These are phyloP conservation scores for Metschnikowia noctiluminum DNA, from an alignment of 805 yeast genomes.

Conservation along the genomic window DNA sequence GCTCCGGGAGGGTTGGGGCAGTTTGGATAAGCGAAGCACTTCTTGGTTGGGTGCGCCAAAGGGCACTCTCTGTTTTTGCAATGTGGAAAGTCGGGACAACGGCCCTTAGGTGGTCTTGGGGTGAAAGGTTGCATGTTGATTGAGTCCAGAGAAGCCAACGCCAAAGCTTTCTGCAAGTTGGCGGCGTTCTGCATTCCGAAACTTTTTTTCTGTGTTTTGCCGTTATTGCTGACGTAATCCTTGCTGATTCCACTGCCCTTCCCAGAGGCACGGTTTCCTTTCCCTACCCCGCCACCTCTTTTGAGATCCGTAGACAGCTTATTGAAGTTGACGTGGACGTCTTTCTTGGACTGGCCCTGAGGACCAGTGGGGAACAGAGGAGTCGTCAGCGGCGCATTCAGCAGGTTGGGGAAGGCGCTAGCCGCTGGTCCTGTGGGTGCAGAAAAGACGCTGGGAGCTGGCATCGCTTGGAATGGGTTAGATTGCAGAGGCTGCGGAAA, in stretches of 20 bases:
- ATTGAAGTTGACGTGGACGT: slow-evolving; percentile 13
- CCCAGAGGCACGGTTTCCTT: slow-evolving; percentile 5
- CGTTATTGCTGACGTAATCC: slow-evolving; percentile 15
- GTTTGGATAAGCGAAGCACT: slow-evolving; percentile 70
- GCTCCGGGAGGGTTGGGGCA: slow-evolving; percentile 81
- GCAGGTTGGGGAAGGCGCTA: slow-evolving; percentile 10
- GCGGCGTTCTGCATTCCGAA: slow-evolving; percentile 38
- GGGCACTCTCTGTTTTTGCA: slow-evolving; percentile 68
- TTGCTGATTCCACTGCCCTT: slow-evolving; percentile 19
- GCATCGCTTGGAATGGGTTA: slow-evolving; percentile 10
- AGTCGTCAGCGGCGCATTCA: not conserved
- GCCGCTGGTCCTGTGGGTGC: not conserved
- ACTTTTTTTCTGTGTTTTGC: slow-evolving; percentile 19
- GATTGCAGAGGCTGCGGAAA: slow-evolving; percentile 8
- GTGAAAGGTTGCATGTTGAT: slow-evolving; percentile 32
- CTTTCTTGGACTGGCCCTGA: slow-evolving; percentile 5
- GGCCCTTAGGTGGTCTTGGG: slow-evolving; percentile 51
- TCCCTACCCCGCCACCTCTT: slow-evolving; percentile 1
- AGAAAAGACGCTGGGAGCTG: not conserved
- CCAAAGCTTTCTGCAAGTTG: slow-evolving; percentile 42
- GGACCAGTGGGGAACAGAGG: slow-evolving; percentile 11
- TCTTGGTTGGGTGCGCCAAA: slow-evolving; percentile 76
- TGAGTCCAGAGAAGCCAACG: slow-evolving; percentile 25
- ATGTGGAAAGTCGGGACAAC: slow-evolving; percentile 71
- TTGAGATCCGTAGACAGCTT: slow-evolving; percentile 10